Evolutionary conservation across 1,284 basidiomycete species (phyloP).

Genomic region (Fomitopsis palustris): DNA sequence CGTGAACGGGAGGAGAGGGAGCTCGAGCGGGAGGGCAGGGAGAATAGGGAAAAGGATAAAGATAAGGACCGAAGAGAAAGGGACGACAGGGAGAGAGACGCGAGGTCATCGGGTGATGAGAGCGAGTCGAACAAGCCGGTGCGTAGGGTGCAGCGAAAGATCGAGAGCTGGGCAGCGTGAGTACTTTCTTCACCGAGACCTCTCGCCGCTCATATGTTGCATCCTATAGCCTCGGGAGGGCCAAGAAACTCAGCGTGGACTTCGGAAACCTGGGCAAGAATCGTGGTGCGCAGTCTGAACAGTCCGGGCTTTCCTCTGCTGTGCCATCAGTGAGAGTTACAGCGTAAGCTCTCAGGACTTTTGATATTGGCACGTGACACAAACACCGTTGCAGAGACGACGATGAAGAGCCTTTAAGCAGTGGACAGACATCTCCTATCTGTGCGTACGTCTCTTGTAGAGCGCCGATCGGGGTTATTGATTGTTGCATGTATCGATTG

Average conservation of each 20-base stretch:
- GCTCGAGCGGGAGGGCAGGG: conserved; percentile 23
- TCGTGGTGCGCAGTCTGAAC: conserved; percentile 19
- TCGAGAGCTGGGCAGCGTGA: conserved; percentile 69
- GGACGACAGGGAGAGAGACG: conserved; percentile 25
- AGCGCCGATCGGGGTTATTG: neutral
- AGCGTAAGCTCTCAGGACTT: conserved; percentile 25
- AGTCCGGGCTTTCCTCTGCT: conserved; percentile 16
- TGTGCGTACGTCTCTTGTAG: conserved; percentile 37
- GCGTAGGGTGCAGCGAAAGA: conserved; percentile 60
- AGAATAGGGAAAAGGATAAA: conserved; percentile 28
- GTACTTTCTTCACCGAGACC: conserved; percentile 21
- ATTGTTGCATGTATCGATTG: neutral
- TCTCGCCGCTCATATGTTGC: conserved; percentile 1
- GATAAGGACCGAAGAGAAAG: conserved; percentile 29
- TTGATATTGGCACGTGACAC: neutral
- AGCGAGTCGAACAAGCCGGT: conserved; percentile 40
- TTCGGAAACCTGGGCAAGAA: conserved; percentile 24
- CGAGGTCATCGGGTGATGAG: conserved; percentile 35
- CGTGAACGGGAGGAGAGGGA: conserved; percentile 29
- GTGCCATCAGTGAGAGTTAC: conserved; percentile 35
- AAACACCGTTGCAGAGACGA: conserved; percentile 34
- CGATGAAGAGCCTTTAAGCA: conserved; percentile 65
- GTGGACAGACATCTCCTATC: conserved; percentile 68
- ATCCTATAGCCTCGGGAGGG: conserved; percentile 26
- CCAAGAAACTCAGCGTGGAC: conserved; percentile 37